phyloP scores from a whole-genome alignment of 2,329 filamentous ascomycete genomes.

The Penicillium crustosum region DNA sequence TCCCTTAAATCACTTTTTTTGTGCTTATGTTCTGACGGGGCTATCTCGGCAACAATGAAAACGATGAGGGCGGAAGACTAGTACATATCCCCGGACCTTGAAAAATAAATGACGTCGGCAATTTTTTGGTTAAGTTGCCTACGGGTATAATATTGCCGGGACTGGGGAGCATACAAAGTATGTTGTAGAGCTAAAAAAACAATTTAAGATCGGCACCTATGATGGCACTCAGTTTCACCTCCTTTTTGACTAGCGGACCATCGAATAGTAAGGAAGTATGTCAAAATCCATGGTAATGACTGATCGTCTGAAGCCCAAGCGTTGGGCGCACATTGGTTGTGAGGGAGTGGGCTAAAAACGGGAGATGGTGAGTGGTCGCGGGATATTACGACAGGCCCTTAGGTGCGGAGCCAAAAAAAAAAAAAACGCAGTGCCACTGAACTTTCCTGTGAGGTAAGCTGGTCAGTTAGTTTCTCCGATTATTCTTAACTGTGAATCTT shows the following conservation, averaged over 20 bases:
- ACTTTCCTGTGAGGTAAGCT: neutral
- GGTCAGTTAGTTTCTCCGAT: neutral
- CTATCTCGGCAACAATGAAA: neutral
- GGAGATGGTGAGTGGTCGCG: constrained; percentile 7
- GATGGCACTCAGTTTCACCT: constrained; percentile 24
- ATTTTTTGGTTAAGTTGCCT: constrained; percentile 8
- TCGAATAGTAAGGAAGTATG: constrained; percentile 22
- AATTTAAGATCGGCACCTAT: constrained; percentile 26
- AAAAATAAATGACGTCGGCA: constrained; percentile 21
- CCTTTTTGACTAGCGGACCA: constrained; percentile 20
- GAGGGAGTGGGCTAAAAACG: constrained; percentile 1
- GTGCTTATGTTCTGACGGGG: neutral
- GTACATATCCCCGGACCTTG: constrained; percentile 13
- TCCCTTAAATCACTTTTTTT: neutral
- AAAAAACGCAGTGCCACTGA: constrained; percentile 3
- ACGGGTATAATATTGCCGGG: neutral
- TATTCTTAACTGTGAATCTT: neutral
- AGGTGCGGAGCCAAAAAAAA: constrained; percentile 6
- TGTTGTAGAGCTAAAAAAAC: no score
- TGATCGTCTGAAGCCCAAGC: constrained; percentile 29
- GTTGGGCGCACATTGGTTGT: constrained; percentile 17
- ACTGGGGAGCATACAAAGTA: neutral
- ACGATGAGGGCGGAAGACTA: constrained; percentile 5
- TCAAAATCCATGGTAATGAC: constrained; percentile 28
- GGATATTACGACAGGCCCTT: constrained; percentile 9